Evolutionary conservation across 257 asterid species (phyloP).

Genomic region (Buddleja alternifolia): DNA sequence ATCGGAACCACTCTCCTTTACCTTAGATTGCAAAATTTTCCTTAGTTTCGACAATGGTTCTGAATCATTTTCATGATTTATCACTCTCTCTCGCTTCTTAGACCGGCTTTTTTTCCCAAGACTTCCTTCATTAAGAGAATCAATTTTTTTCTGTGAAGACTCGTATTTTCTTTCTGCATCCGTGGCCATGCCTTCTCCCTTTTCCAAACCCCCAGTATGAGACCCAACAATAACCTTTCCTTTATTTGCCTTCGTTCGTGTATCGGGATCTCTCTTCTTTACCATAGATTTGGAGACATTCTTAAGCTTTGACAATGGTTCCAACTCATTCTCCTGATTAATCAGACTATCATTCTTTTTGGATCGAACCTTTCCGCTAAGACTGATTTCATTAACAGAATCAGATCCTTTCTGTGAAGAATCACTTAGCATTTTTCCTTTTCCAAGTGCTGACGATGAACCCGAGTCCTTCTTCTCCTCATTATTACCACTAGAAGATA

Average conservation of each 20-base stretch:
- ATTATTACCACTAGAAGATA: conserved; percentile 25
- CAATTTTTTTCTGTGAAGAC: conserved; percentile 19
- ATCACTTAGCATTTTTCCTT: conserved; percentile 1
- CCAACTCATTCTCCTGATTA: conserved; percentile 9
- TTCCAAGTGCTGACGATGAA: conserved; percentile 24
- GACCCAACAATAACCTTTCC: no score
- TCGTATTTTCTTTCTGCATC: neutral
- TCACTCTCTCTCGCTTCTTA: conserved; percentile 34
- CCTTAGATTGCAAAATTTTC: neutral
- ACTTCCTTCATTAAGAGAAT: conserved; percentile 25
- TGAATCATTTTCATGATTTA: neutral
- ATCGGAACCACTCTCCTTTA: conserved; percentile 7
- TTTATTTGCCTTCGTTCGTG: no score
- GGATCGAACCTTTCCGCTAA: conserved; percentile 31
- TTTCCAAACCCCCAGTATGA: no score
- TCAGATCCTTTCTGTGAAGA: conserved; percentile 20
- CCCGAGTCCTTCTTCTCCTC: conserved; percentile 23
- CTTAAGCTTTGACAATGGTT: conserved; percentile 1
- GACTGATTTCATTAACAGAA: conserved; percentile 25
- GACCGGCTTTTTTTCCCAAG: conserved; percentile 31
- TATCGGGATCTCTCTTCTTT: no score
- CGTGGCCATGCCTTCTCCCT: no score
- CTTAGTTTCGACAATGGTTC: neutral
- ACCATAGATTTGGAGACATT: no score
- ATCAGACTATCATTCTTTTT: conserved; percentile 33